Percentiles rank a stretch among this genome's conserved stretches.
phyloP scores from a whole-genome alignment of 2,329 filamentous ascomycete species.

The Nemania serpens region DNA sequence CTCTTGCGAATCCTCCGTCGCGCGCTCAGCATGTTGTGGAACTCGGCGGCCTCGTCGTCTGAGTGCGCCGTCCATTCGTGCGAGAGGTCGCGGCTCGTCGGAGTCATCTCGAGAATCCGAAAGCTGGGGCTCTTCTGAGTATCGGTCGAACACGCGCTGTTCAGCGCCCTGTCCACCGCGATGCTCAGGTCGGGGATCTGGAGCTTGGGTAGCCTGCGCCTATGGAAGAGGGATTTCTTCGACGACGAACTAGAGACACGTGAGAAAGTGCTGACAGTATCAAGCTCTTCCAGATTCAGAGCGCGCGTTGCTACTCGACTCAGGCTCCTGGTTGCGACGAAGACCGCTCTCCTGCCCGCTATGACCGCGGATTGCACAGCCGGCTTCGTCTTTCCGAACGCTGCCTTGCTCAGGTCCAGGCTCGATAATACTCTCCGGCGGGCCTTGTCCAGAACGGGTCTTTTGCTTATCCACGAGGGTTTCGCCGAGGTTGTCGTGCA shows the following conservation, averaged over 20 bases:
- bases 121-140: slow-evolving; percentile 17
- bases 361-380: slow-evolving; percentile 1
- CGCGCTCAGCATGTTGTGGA: slow-evolving; percentile 29
- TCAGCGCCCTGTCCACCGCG: slow-evolving; percentile 15
- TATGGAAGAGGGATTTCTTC: slow-evolving; percentile 3
- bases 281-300: neutral
- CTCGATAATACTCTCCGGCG: neutral
- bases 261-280: neutral
- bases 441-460: neutral
- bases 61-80: slow-evolving; percentile 2
- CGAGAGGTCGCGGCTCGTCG: slow-evolving; percentile 19
- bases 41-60: slow-evolving; percentile 13
- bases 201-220: slow-evolving; percentile 17
- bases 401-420: neutral
- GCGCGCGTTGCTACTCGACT: neutral
- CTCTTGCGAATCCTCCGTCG: slow-evolving; percentile 27
- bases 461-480: slow-evolving; percentile 8
- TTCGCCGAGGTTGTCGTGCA: neutral
- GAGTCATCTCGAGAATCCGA: slow-evolving; percentile 12
- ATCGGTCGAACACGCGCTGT: slow-evolving; percentile 21
- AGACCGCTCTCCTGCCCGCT: slow-evolving; percentile 2
- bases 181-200: slow-evolving; percentile 15
- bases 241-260: slow-evolving; percentile 8
- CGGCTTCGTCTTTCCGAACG: slow-evolving; percentile 5
- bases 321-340: neutral